Percentiles rank a stretch among this genome's conserved stretches.
phyloP scores from a whole-genome alignment of 345 rosid genomes.

The Eucalyptus cladocalyx region DNA sequence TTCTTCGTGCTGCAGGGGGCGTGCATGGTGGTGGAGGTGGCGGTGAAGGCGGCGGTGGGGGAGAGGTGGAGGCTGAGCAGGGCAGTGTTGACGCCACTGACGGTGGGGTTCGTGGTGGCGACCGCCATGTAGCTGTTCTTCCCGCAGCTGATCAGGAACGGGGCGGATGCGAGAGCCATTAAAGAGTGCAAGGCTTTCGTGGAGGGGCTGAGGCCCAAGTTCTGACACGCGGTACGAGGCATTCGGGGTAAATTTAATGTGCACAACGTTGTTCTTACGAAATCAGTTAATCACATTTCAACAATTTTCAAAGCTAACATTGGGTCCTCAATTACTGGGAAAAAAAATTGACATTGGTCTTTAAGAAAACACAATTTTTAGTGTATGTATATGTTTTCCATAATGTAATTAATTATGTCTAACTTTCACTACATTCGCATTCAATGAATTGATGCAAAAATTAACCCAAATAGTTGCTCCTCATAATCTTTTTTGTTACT shows the following conservation, averaged over 20 bases:
- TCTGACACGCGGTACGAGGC: neutral
- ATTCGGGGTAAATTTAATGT: neutral
- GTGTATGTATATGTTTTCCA: neutral
- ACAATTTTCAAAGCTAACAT: neutral
- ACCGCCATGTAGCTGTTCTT: conserved; percentile 12
- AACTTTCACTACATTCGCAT: neutral
- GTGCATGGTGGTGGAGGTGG: conserved; percentile 9
- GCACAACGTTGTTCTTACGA: neutral
- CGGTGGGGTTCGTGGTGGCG: conserved; percentile 5
- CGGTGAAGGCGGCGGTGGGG: neutral
- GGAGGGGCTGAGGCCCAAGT: neutral
- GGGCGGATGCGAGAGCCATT: neutral
- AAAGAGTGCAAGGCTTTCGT: neutral
- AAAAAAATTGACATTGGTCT: neutral
- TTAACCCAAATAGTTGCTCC: neutral
- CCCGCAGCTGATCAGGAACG: conserved; percentile 3
- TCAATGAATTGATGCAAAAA: neutral
- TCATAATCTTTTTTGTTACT: neutral
- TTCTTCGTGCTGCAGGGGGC: conserved; percentile 21
- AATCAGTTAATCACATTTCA: neutral
- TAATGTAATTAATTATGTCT: neutral
- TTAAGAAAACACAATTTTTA: neutral
- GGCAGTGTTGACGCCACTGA: conserved; percentile 2
- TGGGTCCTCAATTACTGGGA: neutral
- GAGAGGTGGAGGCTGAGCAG: neutral